Evolutionary conservation across 2,329 filamentous ascomycete species (phyloP).

Genomic region (Emergomyces pasteurianus): DNA sequence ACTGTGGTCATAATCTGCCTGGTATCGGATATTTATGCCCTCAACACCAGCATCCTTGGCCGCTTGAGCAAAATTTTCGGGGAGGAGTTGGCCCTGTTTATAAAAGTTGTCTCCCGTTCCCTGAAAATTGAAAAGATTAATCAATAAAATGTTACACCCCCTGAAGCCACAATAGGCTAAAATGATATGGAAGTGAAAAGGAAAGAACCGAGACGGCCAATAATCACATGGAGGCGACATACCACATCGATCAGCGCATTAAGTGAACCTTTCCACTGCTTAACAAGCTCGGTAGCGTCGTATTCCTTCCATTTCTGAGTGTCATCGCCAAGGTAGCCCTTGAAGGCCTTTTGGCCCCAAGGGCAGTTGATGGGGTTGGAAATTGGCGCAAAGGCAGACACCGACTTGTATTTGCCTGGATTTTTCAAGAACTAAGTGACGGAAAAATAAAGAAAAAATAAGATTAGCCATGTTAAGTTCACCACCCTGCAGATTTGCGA

Average conservation of each 20-base stretch:
- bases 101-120: constrained; percentile 95
- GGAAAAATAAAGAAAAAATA: no score
- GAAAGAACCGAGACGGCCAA: neutral
- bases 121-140: constrained; percentile 27
- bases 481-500: neutral
- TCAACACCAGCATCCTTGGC: constrained; percentile 62
- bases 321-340: constrained; percentile 71
- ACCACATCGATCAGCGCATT: constrained; percentile 81
- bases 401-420: constrained; percentile 77
- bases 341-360: constrained; percentile 94
- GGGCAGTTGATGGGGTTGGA: constrained; percentile 72
- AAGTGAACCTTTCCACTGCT: constrained; percentile 58
- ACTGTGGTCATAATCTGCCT: constrained; percentile 88
- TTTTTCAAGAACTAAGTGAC: constrained; percentile 63
- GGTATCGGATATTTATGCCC: constrained; percentile 69
- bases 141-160: neutral
- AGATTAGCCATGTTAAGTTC: neutral
- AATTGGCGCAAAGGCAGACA: constrained; percentile 85
- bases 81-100: constrained; percentile 81
- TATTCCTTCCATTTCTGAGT: constrained; percentile 69
- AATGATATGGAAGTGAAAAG: neutral
- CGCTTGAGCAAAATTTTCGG: constrained; percentile 79
- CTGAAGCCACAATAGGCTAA: neutral
- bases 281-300: constrained; percentile 83
- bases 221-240: no score